phyloP scores from a whole-genome alignment of 2,329 filamentous ascomycete genomes.

The Ceratocystis eucalypticola region DNA sequence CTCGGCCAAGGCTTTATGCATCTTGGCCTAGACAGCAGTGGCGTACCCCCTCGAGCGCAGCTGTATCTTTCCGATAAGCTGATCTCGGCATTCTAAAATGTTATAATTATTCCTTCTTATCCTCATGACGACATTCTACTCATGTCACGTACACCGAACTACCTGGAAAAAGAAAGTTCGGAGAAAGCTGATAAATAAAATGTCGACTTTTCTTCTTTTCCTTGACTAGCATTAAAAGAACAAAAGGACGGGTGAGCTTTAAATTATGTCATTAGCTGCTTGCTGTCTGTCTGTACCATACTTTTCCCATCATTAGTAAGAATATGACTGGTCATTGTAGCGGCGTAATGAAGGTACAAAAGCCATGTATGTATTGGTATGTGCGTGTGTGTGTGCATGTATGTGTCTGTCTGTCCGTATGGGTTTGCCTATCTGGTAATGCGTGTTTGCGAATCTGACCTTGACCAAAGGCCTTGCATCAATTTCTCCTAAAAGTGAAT shows the following conservation, averaged over 20 bases:
- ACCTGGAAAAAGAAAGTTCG: not conserved
- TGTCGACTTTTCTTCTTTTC: no score
- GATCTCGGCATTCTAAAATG: no score
- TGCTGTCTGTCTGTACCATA: not conserved
- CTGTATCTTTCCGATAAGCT: no score
- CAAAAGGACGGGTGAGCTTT: not conserved
- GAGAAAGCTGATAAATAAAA: not conserved
- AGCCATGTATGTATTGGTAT: not conserved
- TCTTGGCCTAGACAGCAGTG: no score
- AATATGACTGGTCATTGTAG: not conserved
- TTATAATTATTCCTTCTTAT: no score
- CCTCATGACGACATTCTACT: no score
- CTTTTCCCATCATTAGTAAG: not conserved
- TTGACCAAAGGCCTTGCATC: no score
- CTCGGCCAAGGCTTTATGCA: no score
- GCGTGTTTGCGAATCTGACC: not conserved
- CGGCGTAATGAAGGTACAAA: not conserved
- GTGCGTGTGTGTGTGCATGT: not conserved
- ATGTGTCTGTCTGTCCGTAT: not conserved
- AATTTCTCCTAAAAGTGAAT: not conserved
- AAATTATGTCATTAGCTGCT: not conserved
- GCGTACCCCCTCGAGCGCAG: no score
- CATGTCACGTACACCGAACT: no score
- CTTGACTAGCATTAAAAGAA: not conserved
- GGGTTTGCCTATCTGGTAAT: not conserved